These are phyloP conservation scores for Candida palmyrensis DNA, from an alignment of 805 yeast genomes.

Conservation along the genomic window DNA sequence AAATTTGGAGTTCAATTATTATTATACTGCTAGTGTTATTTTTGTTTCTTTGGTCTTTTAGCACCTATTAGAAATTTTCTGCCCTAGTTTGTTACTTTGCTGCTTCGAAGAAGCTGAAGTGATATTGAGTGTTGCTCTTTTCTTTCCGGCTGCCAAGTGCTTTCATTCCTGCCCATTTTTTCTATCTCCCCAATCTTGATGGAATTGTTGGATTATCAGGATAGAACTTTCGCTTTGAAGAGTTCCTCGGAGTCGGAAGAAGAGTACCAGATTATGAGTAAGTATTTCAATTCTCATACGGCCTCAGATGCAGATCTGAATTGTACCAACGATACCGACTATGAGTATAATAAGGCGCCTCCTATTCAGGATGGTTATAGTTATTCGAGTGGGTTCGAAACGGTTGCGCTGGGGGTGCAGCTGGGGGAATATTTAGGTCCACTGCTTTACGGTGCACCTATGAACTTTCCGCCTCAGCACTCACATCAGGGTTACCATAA, in stretches of 20 bases:
- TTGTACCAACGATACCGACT: slow-evolving; percentile 5
- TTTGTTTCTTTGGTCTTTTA: too few species aligned
- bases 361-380: slow-evolving; percentile 1
- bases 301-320: slow-evolving; percentile 6
- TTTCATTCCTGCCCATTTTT: too few species aligned
- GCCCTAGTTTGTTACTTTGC: neutral
- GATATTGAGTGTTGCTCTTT: too few species aligned
- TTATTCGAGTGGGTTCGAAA: slow-evolving; percentile 2
- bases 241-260: slow-evolving; percentile 6
- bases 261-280: slow-evolving; percentile 5
- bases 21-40: too few species aligned
- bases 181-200: too few species aligned
- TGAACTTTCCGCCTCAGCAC: slow-evolving; percentile 1
- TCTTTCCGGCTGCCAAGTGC: too few species aligned
- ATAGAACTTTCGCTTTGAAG: slow-evolving; percentile 3
- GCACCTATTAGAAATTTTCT: slow-evolving; percentile 1
- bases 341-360: slow-evolving; percentile 1
- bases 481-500: neutral
- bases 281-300: slow-evolving; percentile 3
- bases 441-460: too few species aligned
- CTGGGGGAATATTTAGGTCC: too few species aligned
- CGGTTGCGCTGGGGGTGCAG: too few species aligned
- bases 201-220: slow-evolving; percentile 6
- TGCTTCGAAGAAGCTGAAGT: too few species aligned
- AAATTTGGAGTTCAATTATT: too few species aligned